Evolutionary conservation across 306 rosid genomes (phyloP).

Genomic region (Citrullus amarus): DNA sequence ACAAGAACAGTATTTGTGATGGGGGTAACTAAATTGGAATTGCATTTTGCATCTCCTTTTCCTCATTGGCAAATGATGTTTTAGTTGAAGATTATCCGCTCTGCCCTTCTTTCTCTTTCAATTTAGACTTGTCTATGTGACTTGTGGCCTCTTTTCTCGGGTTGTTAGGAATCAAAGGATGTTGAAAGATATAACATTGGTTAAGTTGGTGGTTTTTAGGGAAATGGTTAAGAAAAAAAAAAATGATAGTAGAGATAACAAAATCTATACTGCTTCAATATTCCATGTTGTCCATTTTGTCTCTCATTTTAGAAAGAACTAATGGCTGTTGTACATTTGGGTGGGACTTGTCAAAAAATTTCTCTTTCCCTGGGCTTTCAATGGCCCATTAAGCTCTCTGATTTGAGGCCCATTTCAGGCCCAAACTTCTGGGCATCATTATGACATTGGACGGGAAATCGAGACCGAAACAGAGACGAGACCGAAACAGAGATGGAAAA

Average conservation of each 20-base stretch:
- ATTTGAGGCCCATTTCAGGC: background rate
- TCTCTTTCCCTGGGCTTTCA: background rate
- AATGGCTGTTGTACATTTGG: too few relatives aligned
- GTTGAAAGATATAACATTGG: background rate
- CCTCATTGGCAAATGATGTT: background rate
- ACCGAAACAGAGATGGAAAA: too few relatives aligned
- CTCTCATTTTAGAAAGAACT: background rate
- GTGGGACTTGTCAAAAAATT: background rate
- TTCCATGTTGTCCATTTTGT: background rate
- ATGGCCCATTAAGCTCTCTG: background rate
- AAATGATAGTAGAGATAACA: background rate
- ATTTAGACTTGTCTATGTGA: background rate
- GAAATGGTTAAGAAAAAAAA: background rate
- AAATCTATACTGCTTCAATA: background rate
- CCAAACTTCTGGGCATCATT: background rate
- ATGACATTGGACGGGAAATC: background rate
- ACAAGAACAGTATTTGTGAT: slow-evolving; percentile 60
- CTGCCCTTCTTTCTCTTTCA: background rate
- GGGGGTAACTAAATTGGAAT: background rate
- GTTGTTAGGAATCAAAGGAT: background rate
- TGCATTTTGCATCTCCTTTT: background rate
- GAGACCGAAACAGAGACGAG: too few relatives aligned
- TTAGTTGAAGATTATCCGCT: background rate
- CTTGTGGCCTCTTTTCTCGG: background rate
- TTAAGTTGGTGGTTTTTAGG: background rate